Conservation (phyloP, 768 basidiomycete genomes). For the Holtermanniella nyarrowii region DNA sequence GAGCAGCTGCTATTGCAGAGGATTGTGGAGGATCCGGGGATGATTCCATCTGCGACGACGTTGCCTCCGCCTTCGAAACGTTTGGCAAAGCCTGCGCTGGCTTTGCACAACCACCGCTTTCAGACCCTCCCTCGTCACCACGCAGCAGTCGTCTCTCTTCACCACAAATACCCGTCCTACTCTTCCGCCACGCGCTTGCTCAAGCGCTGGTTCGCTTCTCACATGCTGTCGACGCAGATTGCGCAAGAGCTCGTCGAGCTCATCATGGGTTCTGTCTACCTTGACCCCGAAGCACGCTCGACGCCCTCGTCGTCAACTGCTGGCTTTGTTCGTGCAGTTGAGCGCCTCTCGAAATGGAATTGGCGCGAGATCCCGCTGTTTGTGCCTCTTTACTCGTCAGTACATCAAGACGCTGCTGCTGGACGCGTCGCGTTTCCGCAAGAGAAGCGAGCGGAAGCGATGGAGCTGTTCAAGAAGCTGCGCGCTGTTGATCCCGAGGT, state of each 20-base stretch:
- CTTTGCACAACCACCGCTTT: constrained; percentile 58
- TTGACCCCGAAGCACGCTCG: constrained; percentile 47
- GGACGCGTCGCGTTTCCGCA: constrained; percentile 37
- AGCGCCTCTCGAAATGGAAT: constrained; percentile 65
- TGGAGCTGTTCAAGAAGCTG: constrained; percentile 35
- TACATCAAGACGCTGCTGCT: neutral
- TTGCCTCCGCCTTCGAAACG: constrained; percentile 25
- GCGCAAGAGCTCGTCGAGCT: constrained; percentile 73
- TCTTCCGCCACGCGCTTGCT: constrained; percentile 74
- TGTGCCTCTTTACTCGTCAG: constrained; percentile 57
- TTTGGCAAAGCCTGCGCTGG: constrained; percentile 22
- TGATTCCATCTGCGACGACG: constrained; percentile 4
- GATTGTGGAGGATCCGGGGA: constrained; percentile 46
- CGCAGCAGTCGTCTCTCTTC: constrained; percentile 63
- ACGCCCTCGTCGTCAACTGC: constrained; percentile 59
- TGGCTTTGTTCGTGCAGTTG: constrained; percentile 57
- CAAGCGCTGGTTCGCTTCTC: constrained; percentile 85
- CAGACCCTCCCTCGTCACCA: constrained; percentile 76
- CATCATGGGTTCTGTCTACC: constrained; percentile 67
- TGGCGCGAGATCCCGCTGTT: constrained; percentile 54
- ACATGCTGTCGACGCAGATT: constrained; percentile 65
- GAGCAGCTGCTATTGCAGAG: constrained; percentile 69
- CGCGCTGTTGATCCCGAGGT: constrained; percentile 38
- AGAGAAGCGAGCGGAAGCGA: constrained; percentile 28
- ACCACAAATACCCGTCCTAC: constrained; percentile 68